Evolutionary conservation across 2,329 filamentous ascomycete species (phyloP).

Genomic region (Aspergillus neoniger): DNA sequence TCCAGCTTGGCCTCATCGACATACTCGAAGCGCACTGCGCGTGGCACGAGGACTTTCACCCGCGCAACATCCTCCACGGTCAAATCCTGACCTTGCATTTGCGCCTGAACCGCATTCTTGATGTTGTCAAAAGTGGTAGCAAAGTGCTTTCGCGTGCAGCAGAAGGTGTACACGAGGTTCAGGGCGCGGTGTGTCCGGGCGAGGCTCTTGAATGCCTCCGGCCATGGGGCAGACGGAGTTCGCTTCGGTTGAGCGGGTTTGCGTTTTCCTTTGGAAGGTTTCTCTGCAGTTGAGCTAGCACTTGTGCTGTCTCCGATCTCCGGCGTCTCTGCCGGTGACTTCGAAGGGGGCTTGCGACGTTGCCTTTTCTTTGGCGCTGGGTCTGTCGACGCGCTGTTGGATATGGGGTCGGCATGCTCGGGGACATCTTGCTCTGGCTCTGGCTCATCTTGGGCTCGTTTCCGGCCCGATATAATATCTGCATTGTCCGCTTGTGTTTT

Average conservation of each 20-base stretch:
- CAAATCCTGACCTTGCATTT: slow-evolving; percentile 68
- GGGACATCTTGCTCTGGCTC: background rate
- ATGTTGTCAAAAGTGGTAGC: slow-evolving; percentile 91
- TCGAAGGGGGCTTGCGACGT: slow-evolving; percentile 1
- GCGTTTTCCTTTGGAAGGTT: slow-evolving; percentile 1
- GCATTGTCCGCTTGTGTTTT: background rate
- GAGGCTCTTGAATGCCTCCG: slow-evolving; percentile 69
- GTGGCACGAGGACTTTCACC: slow-evolving; percentile 75
- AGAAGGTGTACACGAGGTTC: slow-evolving; percentile 93
- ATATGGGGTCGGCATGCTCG: background rate
- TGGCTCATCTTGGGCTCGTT: slow-evolving; percentile 17
- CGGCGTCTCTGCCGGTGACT: background rate
- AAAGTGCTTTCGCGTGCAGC: slow-evolving; percentile 86
- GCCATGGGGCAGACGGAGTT: slow-evolving; percentile 64
- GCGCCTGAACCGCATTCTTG: slow-evolving; percentile 77
- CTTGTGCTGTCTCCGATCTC: background rate
- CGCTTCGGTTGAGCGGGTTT: slow-evolving; percentile 19
- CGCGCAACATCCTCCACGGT: slow-evolving; percentile 77
- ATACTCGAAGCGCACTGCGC: slow-evolving; percentile 78
- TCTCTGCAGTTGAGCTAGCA: background rate
- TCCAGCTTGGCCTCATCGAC: slow-evolving; percentile 82
- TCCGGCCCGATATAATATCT: slow-evolving; percentile 20
- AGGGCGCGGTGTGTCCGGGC: slow-evolving; percentile 78
- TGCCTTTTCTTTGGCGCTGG: slow-evolving; percentile 4
- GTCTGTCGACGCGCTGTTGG: slow-evolving; percentile 20